Conservation (phyloP, 805 yeast species). For the Wickerhamiella australiensis region DNA sequence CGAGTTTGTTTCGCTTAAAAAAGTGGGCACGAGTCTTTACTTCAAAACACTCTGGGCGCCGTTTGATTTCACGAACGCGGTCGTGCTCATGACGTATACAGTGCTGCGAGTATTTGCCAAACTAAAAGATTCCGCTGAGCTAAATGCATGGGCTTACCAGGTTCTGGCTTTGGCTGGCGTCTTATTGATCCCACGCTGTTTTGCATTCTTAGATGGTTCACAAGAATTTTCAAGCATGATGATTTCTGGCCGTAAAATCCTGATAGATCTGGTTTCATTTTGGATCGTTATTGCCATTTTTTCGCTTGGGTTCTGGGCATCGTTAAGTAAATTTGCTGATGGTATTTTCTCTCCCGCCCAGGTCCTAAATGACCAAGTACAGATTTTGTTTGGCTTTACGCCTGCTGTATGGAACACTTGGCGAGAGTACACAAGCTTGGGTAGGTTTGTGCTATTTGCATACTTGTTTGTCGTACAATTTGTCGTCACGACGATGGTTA, state of each 20-base stretch:
- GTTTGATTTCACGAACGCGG: slow-evolving; percentile 35
- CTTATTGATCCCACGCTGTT: slow-evolving; percentile 38
- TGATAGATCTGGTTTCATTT: slow-evolving; percentile 39
- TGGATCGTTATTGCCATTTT: slow-evolving; percentile 39
- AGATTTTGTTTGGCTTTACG: slow-evolving; percentile 45
- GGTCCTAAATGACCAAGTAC: slow-evolving; percentile 41
- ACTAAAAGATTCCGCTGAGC: neutral
- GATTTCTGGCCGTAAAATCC: slow-evolving; percentile 40
- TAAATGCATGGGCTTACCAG: slow-evolving; percentile 21
- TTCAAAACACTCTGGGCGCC: slow-evolving; percentile 44
- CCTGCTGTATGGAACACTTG: slow-evolving; percentile 50
- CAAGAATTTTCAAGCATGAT: slow-evolving; percentile 42
- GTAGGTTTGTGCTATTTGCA: slow-evolving; percentile 38
- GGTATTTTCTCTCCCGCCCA: slow-evolving; percentile 33
- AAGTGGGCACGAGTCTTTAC: slow-evolving; percentile 37
- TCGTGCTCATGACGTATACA: slow-evolving; percentile 30
- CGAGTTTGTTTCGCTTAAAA: slow-evolving; percentile 33
- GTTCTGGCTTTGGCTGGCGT: slow-evolving; percentile 34
- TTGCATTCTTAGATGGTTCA: slow-evolving; percentile 40
- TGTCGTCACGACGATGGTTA: slow-evolving; percentile 42
- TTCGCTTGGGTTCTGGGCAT: slow-evolving; percentile 44
- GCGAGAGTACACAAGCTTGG: slow-evolving; percentile 37
- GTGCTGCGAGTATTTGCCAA: slow-evolving; percentile 20
- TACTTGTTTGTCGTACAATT: slow-evolving; percentile 44
- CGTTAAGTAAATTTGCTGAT: slow-evolving; percentile 38